Evolutionary conservation across 192 early-diverging fungal genomes (phyloP).

Genomic region (Neocallimastix lanati): DNA sequence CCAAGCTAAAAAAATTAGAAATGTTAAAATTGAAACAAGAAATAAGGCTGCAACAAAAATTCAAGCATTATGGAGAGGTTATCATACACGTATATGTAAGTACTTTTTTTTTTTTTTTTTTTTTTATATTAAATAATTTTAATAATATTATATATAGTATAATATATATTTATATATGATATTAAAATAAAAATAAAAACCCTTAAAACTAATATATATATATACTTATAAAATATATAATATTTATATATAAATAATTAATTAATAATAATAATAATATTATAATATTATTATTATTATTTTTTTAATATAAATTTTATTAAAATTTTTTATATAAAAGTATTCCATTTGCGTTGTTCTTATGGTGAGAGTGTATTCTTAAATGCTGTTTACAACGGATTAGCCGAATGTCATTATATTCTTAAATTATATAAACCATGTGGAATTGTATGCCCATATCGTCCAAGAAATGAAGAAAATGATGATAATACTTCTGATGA

Average conservation of each 20-base stretch:
- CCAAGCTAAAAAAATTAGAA: constrained; percentile 14
- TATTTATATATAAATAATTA: no score
- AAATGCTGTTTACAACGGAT: constrained; percentile 27
- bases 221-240: no score
- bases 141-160: no score
- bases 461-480: not conserved
- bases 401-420: constrained; percentile 29
- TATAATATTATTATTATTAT: no score
- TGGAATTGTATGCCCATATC: constrained; percentile 15
- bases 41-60: constrained; percentile 29
- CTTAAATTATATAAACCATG: constrained; percentile 32
- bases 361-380: constrained; percentile 43
- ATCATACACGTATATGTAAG: constrained; percentile 33
- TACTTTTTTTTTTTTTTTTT: constrained; percentile 1
- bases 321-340: no score
- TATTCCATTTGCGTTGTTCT: constrained; percentile 28
- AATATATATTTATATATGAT: no score
- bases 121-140: not conserved
- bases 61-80: constrained; percentile 36
- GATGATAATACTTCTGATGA: not conserved
- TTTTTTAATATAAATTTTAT: no score
- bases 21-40: constrained; percentile 26
- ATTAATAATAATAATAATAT: no score
- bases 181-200: no score
- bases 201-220: no score